These are phyloP conservation scores for Rugonectria rugulosa DNA, from an alignment of 2,329 filamentous ascomycete species.

Conservation along the genomic window DNA sequence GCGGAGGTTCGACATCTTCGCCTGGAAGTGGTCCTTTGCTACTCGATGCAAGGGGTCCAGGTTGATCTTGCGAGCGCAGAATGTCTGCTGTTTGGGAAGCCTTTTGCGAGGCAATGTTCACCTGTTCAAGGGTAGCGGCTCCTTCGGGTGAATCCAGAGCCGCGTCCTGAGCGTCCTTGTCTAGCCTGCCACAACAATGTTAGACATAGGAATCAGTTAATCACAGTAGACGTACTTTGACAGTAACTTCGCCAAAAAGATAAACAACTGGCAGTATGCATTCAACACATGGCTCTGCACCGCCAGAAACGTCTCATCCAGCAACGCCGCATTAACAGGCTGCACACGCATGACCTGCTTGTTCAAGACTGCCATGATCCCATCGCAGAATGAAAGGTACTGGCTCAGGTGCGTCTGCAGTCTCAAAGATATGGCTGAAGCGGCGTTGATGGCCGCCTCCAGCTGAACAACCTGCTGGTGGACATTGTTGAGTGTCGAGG, in stretches of 20 bases:
- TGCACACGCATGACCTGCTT: slow-evolving; percentile 47
- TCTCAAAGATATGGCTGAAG: slow-evolving; percentile 38
- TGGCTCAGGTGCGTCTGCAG: slow-evolving; percentile 41
- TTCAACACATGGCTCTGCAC: slow-evolving; percentile 35
- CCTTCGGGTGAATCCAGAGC: slow-evolving; percentile 28
- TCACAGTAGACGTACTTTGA: slow-evolving; percentile 29
- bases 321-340: slow-evolving; percentile 27
- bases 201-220: background rate
- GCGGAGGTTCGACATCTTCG: slow-evolving; percentile 31
- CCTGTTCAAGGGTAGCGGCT: slow-evolving; percentile 30
- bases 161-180: slow-evolving; percentile 36
- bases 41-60: slow-evolving; percentile 20
- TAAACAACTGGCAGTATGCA: slow-evolving; percentile 38
- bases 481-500: slow-evolving; percentile 37
- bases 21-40: slow-evolving; percentile 22
- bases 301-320: slow-evolving; percentile 38
- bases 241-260: slow-evolving; percentile 31
- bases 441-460: slow-evolving; percentile 34
- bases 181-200: slow-evolving; percentile 12
- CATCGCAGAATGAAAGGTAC: slow-evolving; percentile 41
- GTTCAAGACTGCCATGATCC: slow-evolving; percentile 38
- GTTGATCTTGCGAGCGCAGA: slow-evolving; percentile 10
- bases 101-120: slow-evolving; percentile 26
- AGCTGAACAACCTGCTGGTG: slow-evolving; percentile 36
- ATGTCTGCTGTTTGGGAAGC: slow-evolving; percentile 30